Conservation (phyloP, 768 basidiomycete genomes). For the Strobilomyces dryophilus region DNA sequence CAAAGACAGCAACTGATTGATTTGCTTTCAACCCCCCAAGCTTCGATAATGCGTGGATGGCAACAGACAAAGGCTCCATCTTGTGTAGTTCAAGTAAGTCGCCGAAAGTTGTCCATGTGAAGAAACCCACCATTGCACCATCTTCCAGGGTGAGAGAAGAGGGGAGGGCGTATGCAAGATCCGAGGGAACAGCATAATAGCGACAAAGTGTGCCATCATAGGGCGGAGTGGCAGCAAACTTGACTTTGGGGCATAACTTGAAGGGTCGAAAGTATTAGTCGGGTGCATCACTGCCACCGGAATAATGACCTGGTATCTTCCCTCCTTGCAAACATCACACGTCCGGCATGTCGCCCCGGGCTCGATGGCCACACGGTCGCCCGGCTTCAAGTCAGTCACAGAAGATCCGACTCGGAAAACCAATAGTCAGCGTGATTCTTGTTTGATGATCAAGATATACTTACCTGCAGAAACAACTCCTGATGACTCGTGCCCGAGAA, state of each 20-base stretch:
- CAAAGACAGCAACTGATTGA: constrained; percentile 80
- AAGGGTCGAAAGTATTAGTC: neutral
- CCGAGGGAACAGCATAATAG: constrained; percentile 83
- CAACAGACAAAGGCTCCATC: constrained; percentile 96
- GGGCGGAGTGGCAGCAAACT: constrained; percentile 92
- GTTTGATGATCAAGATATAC: constrained; percentile 29
- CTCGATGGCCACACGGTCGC: constrained; percentile 89
- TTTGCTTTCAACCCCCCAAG: constrained; percentile 69
- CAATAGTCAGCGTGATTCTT: neutral
- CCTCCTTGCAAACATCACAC: constrained; percentile 82
- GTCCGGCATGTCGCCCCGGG: constrained; percentile 82
- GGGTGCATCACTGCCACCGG: neutral
- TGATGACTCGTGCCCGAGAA: constrained; percentile 91
- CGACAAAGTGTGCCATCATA: constrained; percentile 85
- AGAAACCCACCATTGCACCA: constrained; percentile 77
- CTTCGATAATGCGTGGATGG: constrained; percentile 80
- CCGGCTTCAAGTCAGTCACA: constrained; percentile 72
- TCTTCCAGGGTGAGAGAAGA: constrained; percentile 86
- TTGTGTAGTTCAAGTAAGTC: constrained; percentile 25
- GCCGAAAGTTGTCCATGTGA: neutral
- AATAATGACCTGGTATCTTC: constrained; percentile 68
- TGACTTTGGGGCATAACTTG: constrained; percentile 81
- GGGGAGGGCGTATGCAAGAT: constrained; percentile 81
- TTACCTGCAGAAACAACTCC: constrained; percentile 74
- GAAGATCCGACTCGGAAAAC: constrained; percentile 58